phyloP scores from a whole-genome alignment of 2,329 filamentous ascomycete genomes.

The Curvularia lunata region DNA sequence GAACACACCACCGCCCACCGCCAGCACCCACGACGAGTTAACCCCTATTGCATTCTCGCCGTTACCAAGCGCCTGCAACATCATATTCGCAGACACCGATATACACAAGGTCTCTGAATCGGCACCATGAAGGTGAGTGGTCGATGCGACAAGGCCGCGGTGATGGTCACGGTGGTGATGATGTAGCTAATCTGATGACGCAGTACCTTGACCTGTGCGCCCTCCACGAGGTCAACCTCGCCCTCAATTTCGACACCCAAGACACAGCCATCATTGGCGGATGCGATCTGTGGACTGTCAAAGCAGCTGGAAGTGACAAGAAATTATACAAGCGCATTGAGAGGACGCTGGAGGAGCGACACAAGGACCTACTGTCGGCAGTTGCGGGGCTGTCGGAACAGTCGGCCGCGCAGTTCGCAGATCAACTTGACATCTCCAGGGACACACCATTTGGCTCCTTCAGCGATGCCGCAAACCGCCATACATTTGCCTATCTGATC shows the following conservation, averaged over 20 bases:
- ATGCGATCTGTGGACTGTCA: slow-evolving; percentile 97
- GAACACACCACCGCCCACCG: slow-evolving; percentile 38
- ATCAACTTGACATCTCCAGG: slow-evolving; percentile 74
- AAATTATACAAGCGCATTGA: slow-evolving; percentile 97
- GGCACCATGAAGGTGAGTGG: slow-evolving; percentile 49
- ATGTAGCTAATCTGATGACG: slow-evolving; percentile 38
- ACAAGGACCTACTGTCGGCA: slow-evolving; percentile 84
- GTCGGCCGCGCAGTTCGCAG: slow-evolving; percentile 72
- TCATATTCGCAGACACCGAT: slow-evolving; percentile 2
- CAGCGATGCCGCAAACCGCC: slow-evolving; percentile 83
- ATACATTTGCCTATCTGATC: slow-evolving; percentile 94
- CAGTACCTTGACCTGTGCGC: slow-evolving; percentile 92
- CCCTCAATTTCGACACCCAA: slow-evolving; percentile 93
- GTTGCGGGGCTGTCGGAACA: slow-evolving; percentile 88
- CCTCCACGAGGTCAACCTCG: slow-evolving; percentile 88
- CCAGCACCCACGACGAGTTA: slow-evolving; percentile 33
- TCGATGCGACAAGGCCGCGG: slow-evolving; percentile 23
- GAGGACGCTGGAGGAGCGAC: slow-evolving; percentile 85
- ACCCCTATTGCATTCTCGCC: slow-evolving; percentile 11
- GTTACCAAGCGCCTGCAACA: slow-evolving; percentile 12
- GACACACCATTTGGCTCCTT: slow-evolving; percentile 92
- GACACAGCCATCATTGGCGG: slow-evolving; percentile 91
- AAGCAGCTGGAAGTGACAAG: slow-evolving; percentile 93
- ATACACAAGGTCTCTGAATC: slow-evolving; percentile 7
- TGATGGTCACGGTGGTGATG: slow-evolving; percentile 16